These are phyloP conservation scores for Lactarius indigo DNA, from an alignment of 768 basidiomycete genomes.

Conservation along the genomic window DNA sequence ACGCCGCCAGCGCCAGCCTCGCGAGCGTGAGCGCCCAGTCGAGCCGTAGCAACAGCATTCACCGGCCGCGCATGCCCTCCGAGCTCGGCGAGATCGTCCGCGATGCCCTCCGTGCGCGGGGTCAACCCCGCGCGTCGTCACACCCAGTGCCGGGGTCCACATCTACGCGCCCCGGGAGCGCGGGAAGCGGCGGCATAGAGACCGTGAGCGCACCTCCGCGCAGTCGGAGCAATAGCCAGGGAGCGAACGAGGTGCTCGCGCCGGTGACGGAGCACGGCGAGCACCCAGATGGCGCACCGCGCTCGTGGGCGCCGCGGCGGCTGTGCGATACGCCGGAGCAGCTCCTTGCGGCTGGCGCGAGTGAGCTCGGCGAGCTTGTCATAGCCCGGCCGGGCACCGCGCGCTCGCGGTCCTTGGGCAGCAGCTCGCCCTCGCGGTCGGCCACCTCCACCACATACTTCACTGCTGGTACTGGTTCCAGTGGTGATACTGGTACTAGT, in stretches of 20 bases:
- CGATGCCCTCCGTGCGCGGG: constrained; percentile 9
- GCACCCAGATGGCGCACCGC: not conserved
- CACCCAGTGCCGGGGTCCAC: not conserved
- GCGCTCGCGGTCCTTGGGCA: constrained; percentile 12
- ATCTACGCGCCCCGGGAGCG: constrained; percentile 8
- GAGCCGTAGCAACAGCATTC: constrained; percentile 21
- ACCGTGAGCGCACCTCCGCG: constrained; percentile 1
- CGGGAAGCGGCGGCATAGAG: not conserved
- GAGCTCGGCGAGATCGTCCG: constrained; percentile 25
- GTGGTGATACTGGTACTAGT: not conserved
- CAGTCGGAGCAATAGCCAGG: constrained; percentile 22
- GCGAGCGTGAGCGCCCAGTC: constrained; percentile 18
- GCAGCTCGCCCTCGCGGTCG: constrained; percentile 2
- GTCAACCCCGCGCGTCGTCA: constrained; percentile 2
- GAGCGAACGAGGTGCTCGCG: constrained; percentile 16
- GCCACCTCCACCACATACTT: constrained; percentile 7
- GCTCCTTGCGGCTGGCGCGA: not conserved
- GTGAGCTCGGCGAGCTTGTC: constrained; percentile 15
- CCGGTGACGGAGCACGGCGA: constrained; percentile 25
- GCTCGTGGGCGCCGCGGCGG: not conserved
- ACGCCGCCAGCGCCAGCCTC: constrained; percentile 14
- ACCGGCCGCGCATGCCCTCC: constrained; percentile 11
- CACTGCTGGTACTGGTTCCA: constrained; percentile 6
- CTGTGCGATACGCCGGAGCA: constrained; percentile 2
- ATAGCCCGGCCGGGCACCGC: not conserved